These are phyloP conservation scores for Picochlorum sp. DNA, from an alignment of 139 green algal genomes.

Conservation along the genomic window DNA sequence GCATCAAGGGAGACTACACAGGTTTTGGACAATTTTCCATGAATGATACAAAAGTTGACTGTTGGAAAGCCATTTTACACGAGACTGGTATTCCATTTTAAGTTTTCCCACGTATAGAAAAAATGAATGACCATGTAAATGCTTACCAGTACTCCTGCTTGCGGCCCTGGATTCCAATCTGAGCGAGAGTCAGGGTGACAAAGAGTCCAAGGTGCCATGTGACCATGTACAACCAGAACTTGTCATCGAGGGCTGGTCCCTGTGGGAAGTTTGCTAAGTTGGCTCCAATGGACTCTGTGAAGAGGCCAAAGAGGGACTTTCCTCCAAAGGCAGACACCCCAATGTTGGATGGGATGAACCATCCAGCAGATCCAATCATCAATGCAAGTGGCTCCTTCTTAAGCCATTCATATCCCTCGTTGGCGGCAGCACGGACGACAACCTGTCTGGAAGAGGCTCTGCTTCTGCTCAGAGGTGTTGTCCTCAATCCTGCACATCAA, in stretches of 20 bases:
- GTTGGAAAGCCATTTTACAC: conserved; percentile 2
- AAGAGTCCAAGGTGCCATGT: conserved; percentile 67
- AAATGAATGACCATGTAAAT: not conserved
- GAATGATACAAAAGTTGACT: conserved; percentile 1
- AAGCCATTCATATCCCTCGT: conserved; percentile 43
- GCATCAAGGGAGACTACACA: conserved; percentile 13
- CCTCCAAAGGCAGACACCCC: conserved; percentile 49
- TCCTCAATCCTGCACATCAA: too few relatives aligned
- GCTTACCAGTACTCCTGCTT: conserved; percentile 18
- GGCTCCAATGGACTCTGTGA: conserved; percentile 53
- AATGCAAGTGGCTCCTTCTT: conserved; percentile 33
- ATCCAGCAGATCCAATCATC: conserved; percentile 29
- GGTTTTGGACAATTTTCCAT: not conserved
- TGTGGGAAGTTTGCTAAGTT: conserved; percentile 72
- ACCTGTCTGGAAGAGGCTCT: too few relatives aligned
- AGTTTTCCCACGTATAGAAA: not conserved
- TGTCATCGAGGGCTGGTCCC: conserved; percentile 51
- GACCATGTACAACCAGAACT: conserved; percentile 34
- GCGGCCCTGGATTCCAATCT: conserved; percentile 52
- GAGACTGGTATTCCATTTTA: not conserved
- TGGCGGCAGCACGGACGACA: conserved; percentile 38
- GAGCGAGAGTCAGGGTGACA: conserved; percentile 41
- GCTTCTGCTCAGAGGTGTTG: too few relatives aligned
- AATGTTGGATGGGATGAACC: conserved; percentile 65
- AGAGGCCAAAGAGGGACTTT: conserved; percentile 64